phyloP scores from a whole-genome alignment of 345 rosid genomes.

The Lumnitzera littorea region DNA sequence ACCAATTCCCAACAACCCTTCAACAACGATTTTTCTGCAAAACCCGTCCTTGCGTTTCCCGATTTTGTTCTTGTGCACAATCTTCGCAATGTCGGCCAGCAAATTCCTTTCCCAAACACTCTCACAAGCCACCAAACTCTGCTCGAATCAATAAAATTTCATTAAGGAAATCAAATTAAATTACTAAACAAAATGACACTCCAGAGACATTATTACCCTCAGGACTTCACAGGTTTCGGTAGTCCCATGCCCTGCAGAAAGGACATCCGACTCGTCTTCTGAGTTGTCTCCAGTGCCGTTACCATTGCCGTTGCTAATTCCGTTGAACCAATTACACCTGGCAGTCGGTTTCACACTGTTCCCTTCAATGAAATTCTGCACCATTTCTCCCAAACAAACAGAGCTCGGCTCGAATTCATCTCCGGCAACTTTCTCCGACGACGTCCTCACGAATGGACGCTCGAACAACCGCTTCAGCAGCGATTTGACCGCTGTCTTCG shows the following conservation, averaged over 20 bases:
- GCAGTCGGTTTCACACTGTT: conserved; percentile 44
- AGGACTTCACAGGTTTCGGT: conserved; percentile 49
- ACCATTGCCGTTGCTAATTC: conserved; percentile 49
- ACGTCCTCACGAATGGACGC: conserved; percentile 56
- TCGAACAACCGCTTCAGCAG: conserved; percentile 80
- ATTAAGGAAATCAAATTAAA: neutral
- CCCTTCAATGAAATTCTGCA: conserved; percentile 69
- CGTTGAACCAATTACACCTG: conserved; percentile 59
- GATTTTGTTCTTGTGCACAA: conserved; percentile 63
- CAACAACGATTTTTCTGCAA: conserved; percentile 43
- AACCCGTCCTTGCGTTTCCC: conserved; percentile 47
- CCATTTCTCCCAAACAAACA: conserved; percentile 63
- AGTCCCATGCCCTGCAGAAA: neutral
- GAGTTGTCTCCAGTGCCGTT: conserved; percentile 45
- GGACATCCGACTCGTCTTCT: conserved; percentile 53
- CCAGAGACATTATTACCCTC: conserved; percentile 30
- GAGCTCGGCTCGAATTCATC: conserved; percentile 78
- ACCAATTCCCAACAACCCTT: conserved; percentile 50
- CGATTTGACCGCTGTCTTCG: conserved; percentile 60
- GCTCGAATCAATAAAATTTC: neutral
- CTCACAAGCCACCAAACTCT: conserved; percentile 59
- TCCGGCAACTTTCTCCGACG: conserved; percentile 13
- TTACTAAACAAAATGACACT: too few relatives aligned
- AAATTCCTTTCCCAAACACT: conserved; percentile 52
- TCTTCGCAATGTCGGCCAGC: conserved; percentile 51